Percentiles rank a stretch among this genome's conserved stretches.
Evolutionary conservation across 805 yeast genomes (phyloP).

Genomic region (Hanseniaspora mollemarum): DNA sequence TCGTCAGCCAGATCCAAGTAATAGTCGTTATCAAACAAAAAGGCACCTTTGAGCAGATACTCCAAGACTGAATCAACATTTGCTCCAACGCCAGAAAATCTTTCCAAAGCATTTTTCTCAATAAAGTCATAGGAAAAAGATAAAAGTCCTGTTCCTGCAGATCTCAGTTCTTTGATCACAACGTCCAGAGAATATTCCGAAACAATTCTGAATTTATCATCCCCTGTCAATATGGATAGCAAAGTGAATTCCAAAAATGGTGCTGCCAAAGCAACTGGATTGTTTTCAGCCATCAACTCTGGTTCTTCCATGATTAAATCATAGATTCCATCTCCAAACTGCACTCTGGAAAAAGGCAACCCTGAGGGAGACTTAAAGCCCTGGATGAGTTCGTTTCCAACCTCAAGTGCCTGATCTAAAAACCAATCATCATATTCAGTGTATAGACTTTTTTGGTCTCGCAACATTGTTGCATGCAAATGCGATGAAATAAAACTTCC

Average conservation of each 20-base stretch:
- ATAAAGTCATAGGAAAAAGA: slow-evolving; percentile 69
- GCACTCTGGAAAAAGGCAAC: slow-evolving; percentile 72
- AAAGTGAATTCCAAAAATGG: slow-evolving; percentile 72
- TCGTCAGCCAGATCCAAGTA: slow-evolving; percentile 45
- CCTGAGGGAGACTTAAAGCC: slow-evolving; percentile 56
- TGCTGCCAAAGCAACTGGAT: slow-evolving; percentile 79
- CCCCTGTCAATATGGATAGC: slow-evolving; percentile 63
- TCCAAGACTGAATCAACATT: slow-evolving; percentile 86
- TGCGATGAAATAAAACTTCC: slow-evolving; percentile 79
- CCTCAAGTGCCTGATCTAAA: slow-evolving; percentile 9
- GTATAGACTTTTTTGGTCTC: slow-evolving; percentile 20
- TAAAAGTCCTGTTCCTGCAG: slow-evolving; percentile 44
- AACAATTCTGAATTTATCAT: slow-evolving; percentile 52
- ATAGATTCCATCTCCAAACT: slow-evolving; percentile 44
- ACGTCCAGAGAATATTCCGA: slow-evolving; percentile 53
- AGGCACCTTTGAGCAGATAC: slow-evolving; percentile 66
- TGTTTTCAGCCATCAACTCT: slow-evolving; percentile 48
- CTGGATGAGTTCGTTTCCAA: slow-evolving; percentile 30
- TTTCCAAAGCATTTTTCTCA: slow-evolving; percentile 44
- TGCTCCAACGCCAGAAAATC: slow-evolving; percentile 75
- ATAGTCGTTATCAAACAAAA: slow-evolving; percentile 54
- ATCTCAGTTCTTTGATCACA: slow-evolving; percentile 53
- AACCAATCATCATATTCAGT: slow-evolving; percentile 25
- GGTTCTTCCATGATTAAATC: slow-evolving; percentile 34
- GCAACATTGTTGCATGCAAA: slow-evolving; percentile 46